These are phyloP conservation scores for Xylariomycetidae sp. DNA, from an alignment of 2,329 filamentous ascomycete species.

Conservation along the genomic window DNA sequence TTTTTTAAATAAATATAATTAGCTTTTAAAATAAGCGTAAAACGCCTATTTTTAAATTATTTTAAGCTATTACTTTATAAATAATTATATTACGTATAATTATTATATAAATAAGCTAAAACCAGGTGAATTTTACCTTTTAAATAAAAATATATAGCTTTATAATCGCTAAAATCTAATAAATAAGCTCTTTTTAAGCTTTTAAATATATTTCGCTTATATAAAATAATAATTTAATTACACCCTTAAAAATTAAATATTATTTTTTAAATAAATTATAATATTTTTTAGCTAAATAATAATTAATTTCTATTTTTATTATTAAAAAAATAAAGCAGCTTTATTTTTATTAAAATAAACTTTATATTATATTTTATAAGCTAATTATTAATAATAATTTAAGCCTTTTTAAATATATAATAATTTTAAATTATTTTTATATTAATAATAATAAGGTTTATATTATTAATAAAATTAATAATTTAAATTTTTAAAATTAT, in stretches of 20 bases:
- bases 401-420: background rate
- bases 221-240: background rate
- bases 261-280: background rate
- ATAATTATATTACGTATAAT: background rate
- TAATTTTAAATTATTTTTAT: background rate
- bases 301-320: background rate
- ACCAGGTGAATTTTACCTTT: background rate
- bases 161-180: background rate
- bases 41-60: background rate
- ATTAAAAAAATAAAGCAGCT: background rate
- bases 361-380: background rate
- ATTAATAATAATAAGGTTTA: background rate
- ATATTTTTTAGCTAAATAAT: background rate
- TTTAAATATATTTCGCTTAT: background rate
- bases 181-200: background rate
- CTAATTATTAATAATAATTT: background rate
- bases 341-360: background rate
- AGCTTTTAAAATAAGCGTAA: background rate
- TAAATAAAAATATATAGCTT: background rate
- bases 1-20: background rate
- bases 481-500: background rate
- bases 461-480: background rate
- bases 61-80: background rate
- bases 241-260: background rate
- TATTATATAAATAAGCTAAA: background rate